phyloP scores from a whole-genome alignment of 1,139 yeast species.

The Pichia kudriavzevii region DNA sequence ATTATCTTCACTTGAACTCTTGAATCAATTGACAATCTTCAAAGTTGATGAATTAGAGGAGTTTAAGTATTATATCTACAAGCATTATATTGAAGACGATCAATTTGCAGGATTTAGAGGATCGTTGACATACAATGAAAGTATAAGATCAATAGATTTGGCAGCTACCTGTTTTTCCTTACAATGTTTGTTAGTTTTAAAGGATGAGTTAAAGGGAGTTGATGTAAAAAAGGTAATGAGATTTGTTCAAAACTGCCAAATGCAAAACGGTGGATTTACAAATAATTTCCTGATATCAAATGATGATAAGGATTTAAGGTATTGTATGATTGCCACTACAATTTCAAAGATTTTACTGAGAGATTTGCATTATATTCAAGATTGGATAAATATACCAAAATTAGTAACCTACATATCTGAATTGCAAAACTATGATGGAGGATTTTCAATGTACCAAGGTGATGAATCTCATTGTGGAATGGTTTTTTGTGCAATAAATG shows the following conservation, averaged over 20 bases:
- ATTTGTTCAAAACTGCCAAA: slow-evolving; percentile 50
- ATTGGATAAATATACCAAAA: slow-evolving; percentile 37
- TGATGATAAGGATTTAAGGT: slow-evolving; percentile 69
- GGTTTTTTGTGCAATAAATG: slow-evolving; percentile 77
- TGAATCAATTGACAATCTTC: slow-evolving; percentile 31
- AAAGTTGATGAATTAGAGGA: slow-evolving; percentile 20
- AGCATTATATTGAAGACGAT: slow-evolving; percentile 35
- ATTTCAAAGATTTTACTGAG: slow-evolving; percentile 49
- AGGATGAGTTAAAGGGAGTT: slow-evolving; percentile 34
- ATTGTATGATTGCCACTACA: slow-evolving; percentile 66
- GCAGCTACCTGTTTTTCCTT: slow-evolving; percentile 67
- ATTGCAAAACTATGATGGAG: slow-evolving; percentile 57
- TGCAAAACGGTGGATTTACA: slow-evolving; percentile 45
- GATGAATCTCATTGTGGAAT: slow-evolving; percentile 84
- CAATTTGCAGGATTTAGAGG: slow-evolving; percentile 46
- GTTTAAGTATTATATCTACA: slow-evolving; percentile 42
- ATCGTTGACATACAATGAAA: slow-evolving; percentile 37
- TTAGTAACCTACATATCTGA: slow-evolving; percentile 37
- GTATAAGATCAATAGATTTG: slow-evolving; percentile 54
- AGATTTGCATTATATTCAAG: slow-evolving; percentile 14
- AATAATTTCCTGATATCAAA: slow-evolving; percentile 42
- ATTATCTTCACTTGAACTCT: slow-evolving; percentile 51
- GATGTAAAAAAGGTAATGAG: slow-evolving; percentile 41
- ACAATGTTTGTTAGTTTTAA: slow-evolving; percentile 40
- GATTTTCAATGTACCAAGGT: slow-evolving; percentile 42